phyloP scores from a whole-genome alignment of 345 rosid genomes.

The Brassica napus region DNA sequence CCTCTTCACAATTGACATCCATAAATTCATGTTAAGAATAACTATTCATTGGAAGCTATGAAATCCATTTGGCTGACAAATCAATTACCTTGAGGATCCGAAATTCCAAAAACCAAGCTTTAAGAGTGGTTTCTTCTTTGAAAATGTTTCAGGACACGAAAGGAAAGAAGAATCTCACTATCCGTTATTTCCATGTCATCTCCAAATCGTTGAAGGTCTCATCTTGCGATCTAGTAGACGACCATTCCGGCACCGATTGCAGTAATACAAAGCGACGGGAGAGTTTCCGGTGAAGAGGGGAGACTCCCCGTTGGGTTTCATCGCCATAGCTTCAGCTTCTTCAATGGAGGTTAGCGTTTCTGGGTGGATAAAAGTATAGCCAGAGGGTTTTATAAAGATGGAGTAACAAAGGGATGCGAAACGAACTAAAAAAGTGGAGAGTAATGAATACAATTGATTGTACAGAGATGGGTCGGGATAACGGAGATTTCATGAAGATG shows the following conservation, averaged over 20 bases:
- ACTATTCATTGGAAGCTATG: too few relatives aligned
- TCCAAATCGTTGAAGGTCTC: slow-evolving; percentile 40
- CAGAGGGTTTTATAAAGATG: background rate
- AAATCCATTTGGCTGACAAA: too few relatives aligned
- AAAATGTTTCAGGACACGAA: too few relatives aligned
- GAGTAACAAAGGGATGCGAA: background rate
- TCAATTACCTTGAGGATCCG: too few relatives aligned
- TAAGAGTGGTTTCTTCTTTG: too few relatives aligned
- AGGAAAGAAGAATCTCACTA: too few relatives aligned
- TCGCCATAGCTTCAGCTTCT: background rate
- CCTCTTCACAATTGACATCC: too few relatives aligned
- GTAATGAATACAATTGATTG: background rate
- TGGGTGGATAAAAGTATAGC: background rate
- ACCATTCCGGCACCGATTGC: background rate
- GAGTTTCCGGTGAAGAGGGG: background rate
- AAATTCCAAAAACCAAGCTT: too few relatives aligned
- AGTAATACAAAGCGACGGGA: background rate
- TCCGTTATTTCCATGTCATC: too few relatives aligned
- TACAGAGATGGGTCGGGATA: background rate
- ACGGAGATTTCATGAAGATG: background rate
- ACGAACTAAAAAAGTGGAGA: background rate
- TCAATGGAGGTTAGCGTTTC: background rate
- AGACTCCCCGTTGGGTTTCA: background rate
- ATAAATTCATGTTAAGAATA: too few relatives aligned
- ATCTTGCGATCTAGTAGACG: too few relatives aligned